Base-by-base conservation (phyloP, 495 filamentous ascomycete species). In the Tuber aestivum region DNA sequence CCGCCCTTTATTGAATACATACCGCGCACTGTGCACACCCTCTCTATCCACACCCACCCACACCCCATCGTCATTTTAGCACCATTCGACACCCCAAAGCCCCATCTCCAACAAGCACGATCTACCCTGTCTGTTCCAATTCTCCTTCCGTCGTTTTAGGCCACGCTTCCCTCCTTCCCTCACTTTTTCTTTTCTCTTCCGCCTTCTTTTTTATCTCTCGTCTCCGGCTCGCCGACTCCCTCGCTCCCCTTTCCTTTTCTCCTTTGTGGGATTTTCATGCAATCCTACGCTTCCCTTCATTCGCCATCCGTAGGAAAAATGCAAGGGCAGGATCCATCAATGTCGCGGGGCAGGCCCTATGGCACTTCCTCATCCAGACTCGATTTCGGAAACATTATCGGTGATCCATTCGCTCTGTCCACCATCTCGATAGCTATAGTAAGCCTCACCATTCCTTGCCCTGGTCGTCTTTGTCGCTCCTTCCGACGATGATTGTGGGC, bases 341-440 rank as follows among this genome's bases (percentile, higher is more conserved):
- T 82, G 80, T 81, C 78, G 77, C 76, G 83, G 75, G 81, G 82
- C 83, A 83, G 83, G 84, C 82, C 89, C 83, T 78, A 89, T 82
- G 86, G 87, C 75, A 75, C 82, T 65, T 86, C 87, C 73, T 87
- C 85, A 80, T 65, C 56, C 27, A 83, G 89, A 81, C 90, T 96
- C 80, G 91, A 89, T 78, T 85, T 94, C 83, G 93, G 92, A 81
- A 94, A 97, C 84, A 93, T 98, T 73, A 86, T 97, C 70, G 95
- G 95, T 80, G 95, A 98, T 86, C 96, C 96, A 3, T 97, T 99
- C 85, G 94, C 95, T 71, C 89, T 98, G 61, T 94, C 94, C 65
- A 99, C 95, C 23, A 89, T 95, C 61, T 97, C 94, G 41, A 97
- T 99, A 84, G 90, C 94, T 74, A 87, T 92, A 77, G 94, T 97